Percentiles rank a stretch among this genome's conserved stretches.
phyloP scores from a whole-genome alignment of 75 land plant genomes.

The Selaginella moellendorffii region DNA sequence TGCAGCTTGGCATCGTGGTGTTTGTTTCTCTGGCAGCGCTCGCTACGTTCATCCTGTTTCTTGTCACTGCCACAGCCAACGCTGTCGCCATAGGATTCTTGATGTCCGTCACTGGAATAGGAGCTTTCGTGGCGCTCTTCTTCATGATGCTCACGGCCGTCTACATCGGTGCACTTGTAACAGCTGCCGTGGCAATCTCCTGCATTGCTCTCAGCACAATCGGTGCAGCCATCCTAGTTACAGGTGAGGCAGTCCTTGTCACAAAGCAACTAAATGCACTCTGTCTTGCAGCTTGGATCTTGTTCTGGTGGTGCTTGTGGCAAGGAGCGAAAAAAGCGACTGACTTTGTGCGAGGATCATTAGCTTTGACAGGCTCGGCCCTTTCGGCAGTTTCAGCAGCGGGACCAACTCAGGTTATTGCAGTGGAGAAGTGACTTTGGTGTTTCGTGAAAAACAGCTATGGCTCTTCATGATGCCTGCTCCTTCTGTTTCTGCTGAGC shows the following conservation, averaged over 20 bases:
- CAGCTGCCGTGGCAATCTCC: slow-evolving; percentile 48
- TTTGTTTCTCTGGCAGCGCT: slow-evolving; percentile 46
- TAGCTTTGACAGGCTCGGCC: background rate
- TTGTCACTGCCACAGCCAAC: slow-evolving; percentile 69
- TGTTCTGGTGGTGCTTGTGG: background rate
- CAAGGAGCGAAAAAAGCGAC: background rate
- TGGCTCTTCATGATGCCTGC: background rate
- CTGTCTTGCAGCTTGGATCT: background rate
- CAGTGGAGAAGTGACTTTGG: background rate
- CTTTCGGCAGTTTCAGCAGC: background rate
- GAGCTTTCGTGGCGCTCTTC: slow-evolving; percentile 75
- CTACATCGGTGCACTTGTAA: slow-evolving; percentile 53
- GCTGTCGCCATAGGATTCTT: slow-evolving; percentile 56
- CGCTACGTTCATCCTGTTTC: slow-evolving; percentile 45
- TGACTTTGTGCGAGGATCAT: background rate
- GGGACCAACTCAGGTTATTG: background rate
- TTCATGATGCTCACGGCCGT: slow-evolving; percentile 49
- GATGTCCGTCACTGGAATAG: slow-evolving; percentile 70
- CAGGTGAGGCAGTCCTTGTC: slow-evolving; percentile 36
- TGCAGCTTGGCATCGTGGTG: slow-evolving; percentile 49
- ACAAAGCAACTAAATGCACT: background rate
- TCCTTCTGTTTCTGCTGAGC: background rate
- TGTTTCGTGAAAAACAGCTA: background rate
- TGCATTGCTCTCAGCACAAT: slow-evolving; percentile 39
- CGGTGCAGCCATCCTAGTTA: slow-evolving; percentile 41